Evolutionary conservation across 306 rosid genomes (phyloP).

Genomic region (Lathyrus oleraceus): DNA sequence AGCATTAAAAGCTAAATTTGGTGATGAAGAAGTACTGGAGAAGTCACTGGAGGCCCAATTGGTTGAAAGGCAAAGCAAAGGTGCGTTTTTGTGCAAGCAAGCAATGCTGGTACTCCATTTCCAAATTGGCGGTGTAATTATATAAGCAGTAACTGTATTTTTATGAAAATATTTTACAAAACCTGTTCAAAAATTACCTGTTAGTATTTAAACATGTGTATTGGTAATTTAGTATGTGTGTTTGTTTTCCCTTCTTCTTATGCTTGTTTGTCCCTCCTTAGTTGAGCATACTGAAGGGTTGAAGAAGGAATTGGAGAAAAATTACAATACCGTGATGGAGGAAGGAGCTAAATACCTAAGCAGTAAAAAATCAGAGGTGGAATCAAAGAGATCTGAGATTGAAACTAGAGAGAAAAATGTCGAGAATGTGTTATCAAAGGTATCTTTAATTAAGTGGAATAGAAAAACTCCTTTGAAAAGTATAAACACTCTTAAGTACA

Average conservation of each 20-base stretch:
- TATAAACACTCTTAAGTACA: not conserved
- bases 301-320: slow-evolving; percentile 60
- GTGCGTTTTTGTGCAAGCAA: slow-evolving; percentile 44
- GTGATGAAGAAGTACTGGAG: slow-evolving; percentile 65
- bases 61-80: slow-evolving; percentile 68
- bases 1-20: slow-evolving; percentile 64
- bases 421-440: slow-evolving; percentile 68
- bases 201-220: slow-evolving; percentile 8
- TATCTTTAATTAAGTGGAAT: slow-evolving; percentile 23
- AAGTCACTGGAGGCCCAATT: slow-evolving; percentile 80
- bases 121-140: slow-evolving; percentile 8
- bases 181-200: not conserved
- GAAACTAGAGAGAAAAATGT: slow-evolving; percentile 67
- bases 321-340: slow-evolving; percentile 50
- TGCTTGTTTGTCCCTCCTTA: slow-evolving; percentile 33
- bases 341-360: slow-evolving; percentile 55
- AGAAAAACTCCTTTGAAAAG: not conserved
- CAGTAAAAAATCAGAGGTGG: slow-evolving; percentile 56
- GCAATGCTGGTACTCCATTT: slow-evolving; percentile 26
- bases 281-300: slow-evolving; percentile 63
- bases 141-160: slow-evolving; percentile 3
- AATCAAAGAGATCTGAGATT: slow-evolving; percentile 56
- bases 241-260: not conserved
- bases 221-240: not conserved
- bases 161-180: slow-evolving; percentile 13